Percentiles rank a stretch among this genome's conserved stretches.
Conservation (phyloP, 163 green algal species). For the Scenedesmus sp. region DNA sequence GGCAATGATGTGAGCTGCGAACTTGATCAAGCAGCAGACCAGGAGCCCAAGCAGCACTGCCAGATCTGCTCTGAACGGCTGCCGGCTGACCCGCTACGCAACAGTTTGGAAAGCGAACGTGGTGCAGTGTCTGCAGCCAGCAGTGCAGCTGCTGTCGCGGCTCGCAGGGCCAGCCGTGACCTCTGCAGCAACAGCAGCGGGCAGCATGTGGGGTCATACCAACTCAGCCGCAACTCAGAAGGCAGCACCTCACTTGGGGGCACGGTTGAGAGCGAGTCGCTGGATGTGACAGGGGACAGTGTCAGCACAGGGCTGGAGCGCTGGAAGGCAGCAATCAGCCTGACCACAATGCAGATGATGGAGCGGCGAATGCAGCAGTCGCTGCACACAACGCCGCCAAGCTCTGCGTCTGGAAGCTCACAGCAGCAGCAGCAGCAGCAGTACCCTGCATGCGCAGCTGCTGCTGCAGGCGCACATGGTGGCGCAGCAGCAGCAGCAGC, state of each 20-base stretch:
- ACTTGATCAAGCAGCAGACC: neutral
- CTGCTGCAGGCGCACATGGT: neutral
- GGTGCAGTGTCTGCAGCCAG: neutral
- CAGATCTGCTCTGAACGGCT: neutral
- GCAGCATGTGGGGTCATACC: neutral
- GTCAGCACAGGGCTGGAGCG: neutral
- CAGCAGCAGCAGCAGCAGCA: neutral
- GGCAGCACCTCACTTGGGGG: neutral
- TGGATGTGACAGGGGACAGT: neutral
- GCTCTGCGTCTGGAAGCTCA: neutral
- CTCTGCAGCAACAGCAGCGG: neutral
- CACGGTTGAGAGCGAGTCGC: neutral
- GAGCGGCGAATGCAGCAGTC: conserved; percentile 11
- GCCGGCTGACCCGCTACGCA: neutral
- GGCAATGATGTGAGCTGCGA: neutral
- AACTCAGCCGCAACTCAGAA: neutral
- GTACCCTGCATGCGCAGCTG: neutral
- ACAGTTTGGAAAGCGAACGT: neutral
- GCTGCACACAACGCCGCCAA: neutral
- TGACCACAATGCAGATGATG: conserved; percentile 32
- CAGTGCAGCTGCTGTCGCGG: neutral
- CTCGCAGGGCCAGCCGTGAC: neutral
- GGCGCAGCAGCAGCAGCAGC: neutral
- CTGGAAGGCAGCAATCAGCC: conserved; percentile 8
- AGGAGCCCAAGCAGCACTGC: neutral